Evolutionary conservation across 371 early-diverging fungal species (phyloP).

Genomic region (Mucor irregularis): DNA sequence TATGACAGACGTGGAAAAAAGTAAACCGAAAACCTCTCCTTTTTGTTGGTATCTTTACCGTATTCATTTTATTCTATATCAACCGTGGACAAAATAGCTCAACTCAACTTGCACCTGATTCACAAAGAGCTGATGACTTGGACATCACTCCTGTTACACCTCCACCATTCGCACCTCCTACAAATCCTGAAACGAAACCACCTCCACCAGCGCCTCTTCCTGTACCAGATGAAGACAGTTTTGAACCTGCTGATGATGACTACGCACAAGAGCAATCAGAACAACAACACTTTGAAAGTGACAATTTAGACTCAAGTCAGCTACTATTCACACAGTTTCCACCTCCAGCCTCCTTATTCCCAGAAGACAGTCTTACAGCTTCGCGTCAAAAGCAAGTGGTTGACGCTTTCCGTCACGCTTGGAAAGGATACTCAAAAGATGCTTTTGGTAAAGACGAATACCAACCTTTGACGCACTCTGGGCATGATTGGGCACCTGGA

Average conservation of each 20-base stretch:
- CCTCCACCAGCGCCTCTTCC: not conserved
- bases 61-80: not conserved
- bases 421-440: constrained; percentile 76
- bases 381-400: constrained; percentile 51
- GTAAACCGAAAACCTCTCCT: not conserved
- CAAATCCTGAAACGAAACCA: too few relatives aligned
- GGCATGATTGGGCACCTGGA: constrained; percentile 52
- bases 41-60: not conserved
- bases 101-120: too few relatives aligned
- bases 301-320: not conserved
- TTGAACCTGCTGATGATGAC: constrained; percentile 2
- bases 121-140: not conserved
- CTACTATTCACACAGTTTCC: constrained; percentile 33
- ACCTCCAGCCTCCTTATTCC: constrained; percentile 16
- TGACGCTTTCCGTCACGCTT: constrained; percentile 67
- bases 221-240: not conserved
- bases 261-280: constrained; percentile 1
- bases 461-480: constrained; percentile 64
- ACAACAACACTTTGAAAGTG: not conserved
- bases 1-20: not conserved
- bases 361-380: constrained; percentile 19
- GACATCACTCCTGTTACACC: not conserved
- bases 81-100: too few relatives aligned
- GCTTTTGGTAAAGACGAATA: constrained; percentile 89
- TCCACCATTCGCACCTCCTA: not conserved